Base-by-base conservation (phyloP, 2,329 filamentous ascomycete species). In the Epichloe hybrida region DNA sequence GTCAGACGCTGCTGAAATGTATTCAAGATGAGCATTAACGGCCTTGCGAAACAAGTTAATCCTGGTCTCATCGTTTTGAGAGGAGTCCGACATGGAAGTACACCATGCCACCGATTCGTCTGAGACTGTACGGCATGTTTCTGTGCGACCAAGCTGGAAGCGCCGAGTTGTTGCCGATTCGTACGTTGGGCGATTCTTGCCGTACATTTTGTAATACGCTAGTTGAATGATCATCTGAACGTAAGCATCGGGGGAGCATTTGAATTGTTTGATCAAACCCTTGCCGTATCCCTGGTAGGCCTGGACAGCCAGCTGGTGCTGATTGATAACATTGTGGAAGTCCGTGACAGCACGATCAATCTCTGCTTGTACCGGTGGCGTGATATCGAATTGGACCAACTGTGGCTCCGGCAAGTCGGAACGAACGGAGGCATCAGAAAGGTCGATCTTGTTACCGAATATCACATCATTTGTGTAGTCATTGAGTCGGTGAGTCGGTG, bases 181-280 rank as follows among this genome's bases (percentile, higher is more conserved):
- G 73, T 98, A 98, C 0, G 94, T 98, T 1, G 93, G 93, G 4
- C 93, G 80, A 77, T 90, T 96, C 77, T 90, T 88, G 75, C 93
- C 93, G 71, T 94, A 95, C 88, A 98, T 96, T 73, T 97, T 97
- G 78, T 84, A 84, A 76, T 98, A 98, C 39, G 93, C 93, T 49
- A 97, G 81, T 70, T 98, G 93, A 67, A 98, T 98, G 67, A 96
- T 74, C 88, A 98, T 93, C 72, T 98, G 93, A 41, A 97, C 89
- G 68, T 94, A 98, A 35, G 91, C 93, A 62, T 98, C 94, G 34
- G 93, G 93, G 27, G 87, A 94, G 80, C 88, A 95, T 73, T 89
- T 94, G 82, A 98, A 97, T 71, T 95, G 94, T 82, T 98, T 98
- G 77, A 98, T 97, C 55, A 98, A 75, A 27, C 88, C 89, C 75